A percentile compares a stretch with the other conserved stretches of the same genome.
Evolutionary conservation across 169 alveolate species (phyloP).

Genomic region (Eimeria tenella): DNA sequence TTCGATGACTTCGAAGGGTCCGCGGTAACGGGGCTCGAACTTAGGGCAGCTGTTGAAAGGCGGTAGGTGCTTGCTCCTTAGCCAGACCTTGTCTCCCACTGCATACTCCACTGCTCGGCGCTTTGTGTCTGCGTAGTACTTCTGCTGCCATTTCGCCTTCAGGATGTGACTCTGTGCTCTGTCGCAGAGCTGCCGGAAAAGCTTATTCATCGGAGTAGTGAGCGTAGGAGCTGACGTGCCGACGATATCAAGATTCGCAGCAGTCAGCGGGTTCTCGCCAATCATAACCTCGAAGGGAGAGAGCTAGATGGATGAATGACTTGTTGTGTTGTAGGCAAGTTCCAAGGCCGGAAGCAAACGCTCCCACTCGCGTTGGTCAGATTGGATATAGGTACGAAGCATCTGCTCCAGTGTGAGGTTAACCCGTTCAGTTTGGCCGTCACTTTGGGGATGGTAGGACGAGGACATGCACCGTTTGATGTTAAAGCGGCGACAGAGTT

Average conservation of each 20-base stretch:
- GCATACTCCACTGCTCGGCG: background rate
- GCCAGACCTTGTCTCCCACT: background rate
- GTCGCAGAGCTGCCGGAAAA: background rate
- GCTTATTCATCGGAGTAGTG: background rate
- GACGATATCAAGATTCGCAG: background rate
- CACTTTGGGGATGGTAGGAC: background rate
- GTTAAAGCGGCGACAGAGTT: background rate
- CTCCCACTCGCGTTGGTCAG: background rate
- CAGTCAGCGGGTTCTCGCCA: background rate
- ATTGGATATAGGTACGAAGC: no score
- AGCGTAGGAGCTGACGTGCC: background rate
- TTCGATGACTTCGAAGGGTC: no score
- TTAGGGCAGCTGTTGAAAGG: no score
- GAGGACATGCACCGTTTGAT: background rate
- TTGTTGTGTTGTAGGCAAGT: background rate
- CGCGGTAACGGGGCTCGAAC: no score
- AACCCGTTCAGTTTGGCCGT: background rate
- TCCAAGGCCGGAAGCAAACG: background rate
- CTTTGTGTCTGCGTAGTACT: background rate
- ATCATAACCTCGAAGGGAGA: background rate
- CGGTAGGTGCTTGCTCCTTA: background rate
- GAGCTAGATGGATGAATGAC: background rate
- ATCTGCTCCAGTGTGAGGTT: background rate
- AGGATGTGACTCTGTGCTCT: background rate
- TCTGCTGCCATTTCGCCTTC: background rate